Conservation (phyloP, 345 rosid genomes). For the Lumnitzera littorea region DNA sequence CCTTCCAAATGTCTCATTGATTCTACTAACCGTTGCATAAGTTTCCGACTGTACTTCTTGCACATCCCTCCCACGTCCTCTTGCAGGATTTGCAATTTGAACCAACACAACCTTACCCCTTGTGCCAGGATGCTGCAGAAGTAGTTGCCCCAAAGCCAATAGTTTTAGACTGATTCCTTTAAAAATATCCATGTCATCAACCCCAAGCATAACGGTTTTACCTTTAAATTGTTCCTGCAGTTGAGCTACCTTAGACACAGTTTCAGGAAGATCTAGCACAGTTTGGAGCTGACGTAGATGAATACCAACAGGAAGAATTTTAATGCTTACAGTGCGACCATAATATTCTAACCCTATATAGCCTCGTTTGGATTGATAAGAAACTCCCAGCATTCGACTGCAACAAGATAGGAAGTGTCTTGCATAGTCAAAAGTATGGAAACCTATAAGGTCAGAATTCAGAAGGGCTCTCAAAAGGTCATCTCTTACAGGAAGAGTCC, state of each 20-base stretch:
- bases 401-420: conserved; percentile 94
- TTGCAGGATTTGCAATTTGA: conserved; percentile 94
- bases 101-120: conserved; percentile 75
- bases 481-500: conserved; percentile 82
- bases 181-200: conserved; percentile 94
- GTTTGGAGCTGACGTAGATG: conserved; percentile 82
- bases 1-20: conserved; percentile 68
- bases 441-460: conserved; percentile 79
- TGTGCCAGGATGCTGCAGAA: conserved; percentile 59
- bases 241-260: conserved; percentile 58
- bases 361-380: conserved; percentile 87
- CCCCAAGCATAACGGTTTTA: conserved; percentile 74
- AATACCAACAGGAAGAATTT: conserved; percentile 91
- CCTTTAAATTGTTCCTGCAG: conserved; percentile 49
- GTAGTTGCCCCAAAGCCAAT: conserved; percentile 91
- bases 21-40: conserved; percentile 54
- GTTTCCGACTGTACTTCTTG: conserved; percentile 80
- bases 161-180: conserved; percentile 92
- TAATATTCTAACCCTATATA: conserved; percentile 83
- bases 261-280: conserved; percentile 64
- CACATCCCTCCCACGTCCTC: conserved; percentile 88
- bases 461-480: conserved; percentile 81
- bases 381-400: conserved; percentile 88
- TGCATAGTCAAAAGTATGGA: conserved; percentile 94
- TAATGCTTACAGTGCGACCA: conserved; percentile 84